Base-by-base conservation (phyloP, 2,329 filamentous ascomycete species). In the Lojkania enalia region DNA sequence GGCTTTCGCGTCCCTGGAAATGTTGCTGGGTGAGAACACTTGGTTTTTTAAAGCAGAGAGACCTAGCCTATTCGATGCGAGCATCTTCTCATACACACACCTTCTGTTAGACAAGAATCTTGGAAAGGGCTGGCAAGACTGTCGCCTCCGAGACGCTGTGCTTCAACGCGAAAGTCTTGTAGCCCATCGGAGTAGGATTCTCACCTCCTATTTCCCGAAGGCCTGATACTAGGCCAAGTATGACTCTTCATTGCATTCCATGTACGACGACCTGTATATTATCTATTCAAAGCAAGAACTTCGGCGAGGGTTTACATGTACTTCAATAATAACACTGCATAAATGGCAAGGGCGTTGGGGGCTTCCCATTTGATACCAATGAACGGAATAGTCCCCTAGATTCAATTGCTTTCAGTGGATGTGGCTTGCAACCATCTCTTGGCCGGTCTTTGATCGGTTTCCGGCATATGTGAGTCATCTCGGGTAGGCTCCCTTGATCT, bases 81-180 rank as follows among this genome's bases (percentile, higher is more conserved):
- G 83, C 42, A 82, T 97, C 2, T 97, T 96, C 71, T 85, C 90
- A 3, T 99, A 96, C 69, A 91, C 88, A 0, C 83, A 95, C 67
- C 74, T 95, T 39, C 75, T 97, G 40, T 71, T 95, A 39, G 83
- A 87, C 48, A 77, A 83, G 23, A 61, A 59, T 2, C 60, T 90
- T 52, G 74, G 71, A 1, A 62, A 64, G 13, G 65, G 62, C 7
- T 91, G 88, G 87, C 74, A 73, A 46, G 82, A 88, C 44, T 78
- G 77, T 48, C 74, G 76, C 41, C 71, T 95, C 39, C 74, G 69
- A 12, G 75, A 79, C 43, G 71, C 80, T 39, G 62, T 95, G 46
- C 69, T 66, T 39, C 73, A 73, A 46, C 79, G 83, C 57, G 73
- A 75, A 5, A 84, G 83, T 56, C 74, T 96, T 51, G 80, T 87